Base-by-base conservation (phyloP, 495 filamentous ascomycete genomes). In the Chaetomium cochliodes region DNA sequence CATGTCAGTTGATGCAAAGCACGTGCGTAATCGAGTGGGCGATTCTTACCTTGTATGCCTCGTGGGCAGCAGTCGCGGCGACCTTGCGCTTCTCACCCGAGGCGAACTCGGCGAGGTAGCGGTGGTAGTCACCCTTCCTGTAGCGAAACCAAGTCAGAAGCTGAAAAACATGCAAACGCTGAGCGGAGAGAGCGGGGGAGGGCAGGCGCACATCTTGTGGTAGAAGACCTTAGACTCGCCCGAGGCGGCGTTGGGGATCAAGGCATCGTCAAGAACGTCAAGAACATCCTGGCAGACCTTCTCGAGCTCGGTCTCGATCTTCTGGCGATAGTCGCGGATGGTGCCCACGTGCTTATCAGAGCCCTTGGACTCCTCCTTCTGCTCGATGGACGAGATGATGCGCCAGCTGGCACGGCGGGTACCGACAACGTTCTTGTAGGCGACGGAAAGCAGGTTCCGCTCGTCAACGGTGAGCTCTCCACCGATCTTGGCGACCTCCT, bases 151-250 rank as follows among this genome's bases (percentile, higher is more conserved):
- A 23, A 20, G 44, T 56, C 50, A 61, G 67, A 41, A 47, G 59
- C 58, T 30, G 37, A 12, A 26, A 12, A 30, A 25, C 57, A 26
- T 16, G 44, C 22, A 42, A 41, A 41, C 7, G 47, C 26, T 30
- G 42, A n/a, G 15, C 15, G 44, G 4, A 13, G 58, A 49, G 42
- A 42, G 33, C 50, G 53, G 53, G 23, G 33, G 18, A 25, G 61
- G 70, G 63, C 63, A 64, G 60, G 84, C 91, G 63, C 80, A 98
- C 94, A 99, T 99, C 89, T 99, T 99, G 90, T 97, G 96, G 84
- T 99, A 99, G 79, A 99, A 99, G 72, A 99, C 94, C 86, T 97
- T 98, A 72, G 92, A 97, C 86, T 99, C 94, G 80, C 94, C 94
- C 68, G 92, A 91, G 79, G 96, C 91, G 70, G 94, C 94, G 84